Conservation (phyloP, 352 stramenopile species). For the Pythium dissotocum region DNA sequence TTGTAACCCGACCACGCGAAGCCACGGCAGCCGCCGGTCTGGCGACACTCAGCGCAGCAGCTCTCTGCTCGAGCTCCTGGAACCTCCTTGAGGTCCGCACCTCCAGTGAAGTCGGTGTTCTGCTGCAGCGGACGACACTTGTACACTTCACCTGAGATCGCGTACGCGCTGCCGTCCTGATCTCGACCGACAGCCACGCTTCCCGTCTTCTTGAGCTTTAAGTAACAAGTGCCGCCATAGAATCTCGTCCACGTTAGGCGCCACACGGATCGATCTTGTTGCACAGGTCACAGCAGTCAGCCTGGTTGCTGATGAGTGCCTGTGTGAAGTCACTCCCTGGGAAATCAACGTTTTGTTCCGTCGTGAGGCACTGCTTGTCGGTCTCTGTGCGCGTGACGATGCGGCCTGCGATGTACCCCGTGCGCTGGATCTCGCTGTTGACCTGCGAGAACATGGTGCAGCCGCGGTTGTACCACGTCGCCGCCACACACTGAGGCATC, state of each 20-base stretch:
- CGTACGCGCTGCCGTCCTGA: background rate
- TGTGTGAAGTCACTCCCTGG: background rate
- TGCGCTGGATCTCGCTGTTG: too few relatives aligned
- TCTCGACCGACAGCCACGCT: conserved; percentile 3
- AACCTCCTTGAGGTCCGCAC: background rate
- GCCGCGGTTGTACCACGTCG: too few relatives aligned
- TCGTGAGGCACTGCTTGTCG: background rate
- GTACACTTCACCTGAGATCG: conserved; percentile 9
- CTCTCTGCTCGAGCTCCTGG: background rate
- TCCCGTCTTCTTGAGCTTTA: conserved; percentile 11
- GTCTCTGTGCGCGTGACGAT: background rate
- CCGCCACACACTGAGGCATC: too few relatives aligned
- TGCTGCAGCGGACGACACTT: background rate
- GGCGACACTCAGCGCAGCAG: conserved; percentile 4
- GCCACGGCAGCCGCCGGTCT: background rate
- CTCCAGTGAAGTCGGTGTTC: background rate
- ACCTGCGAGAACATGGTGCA: too few relatives aligned
- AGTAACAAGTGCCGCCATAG: conserved; percentile 26
- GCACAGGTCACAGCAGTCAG: conserved; percentile 36
- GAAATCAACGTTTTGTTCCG: background rate
- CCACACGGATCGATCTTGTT: conserved; percentile 28
- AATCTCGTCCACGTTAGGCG: conserved; percentile 46
- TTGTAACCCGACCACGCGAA: background rate
- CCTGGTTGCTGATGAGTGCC: background rate
- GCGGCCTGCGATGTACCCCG: background rate